Evolutionary conservation across 73 alveolate genomes (phyloP).

Genomic region (Blepharisma stoltei): DNA sequence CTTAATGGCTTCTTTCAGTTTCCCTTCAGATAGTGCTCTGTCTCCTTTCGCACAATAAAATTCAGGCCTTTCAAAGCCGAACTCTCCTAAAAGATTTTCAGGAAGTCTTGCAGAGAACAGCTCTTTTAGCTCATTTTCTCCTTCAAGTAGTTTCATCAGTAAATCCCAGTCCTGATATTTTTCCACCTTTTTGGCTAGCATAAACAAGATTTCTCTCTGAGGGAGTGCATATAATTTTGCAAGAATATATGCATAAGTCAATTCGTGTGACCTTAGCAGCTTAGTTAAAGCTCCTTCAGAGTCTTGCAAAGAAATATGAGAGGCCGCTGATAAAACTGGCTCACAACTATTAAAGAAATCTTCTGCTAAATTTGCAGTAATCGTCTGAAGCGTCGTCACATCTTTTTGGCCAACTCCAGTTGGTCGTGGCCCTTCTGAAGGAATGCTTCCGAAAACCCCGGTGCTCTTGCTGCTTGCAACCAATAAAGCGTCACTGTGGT

Average conservation of each 20-base stretch:
- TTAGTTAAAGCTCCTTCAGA: constrained; percentile 2
- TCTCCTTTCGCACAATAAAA: background rate
- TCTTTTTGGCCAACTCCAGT: background rate
- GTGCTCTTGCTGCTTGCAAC: background rate
- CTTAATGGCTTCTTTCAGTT: constrained; percentile 19
- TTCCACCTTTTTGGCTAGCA: background rate
- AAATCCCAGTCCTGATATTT: background rate
- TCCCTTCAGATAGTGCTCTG: background rate
- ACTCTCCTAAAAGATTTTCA: background rate
- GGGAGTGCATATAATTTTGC: background rate
- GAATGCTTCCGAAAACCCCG: background rate
- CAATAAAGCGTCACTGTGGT: background rate
- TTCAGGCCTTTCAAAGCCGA: background rate
- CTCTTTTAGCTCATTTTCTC: background rate
- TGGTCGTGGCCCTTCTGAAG: background rate
- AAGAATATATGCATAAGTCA: background rate
- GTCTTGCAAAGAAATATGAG: background rate
- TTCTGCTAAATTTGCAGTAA: background rate
- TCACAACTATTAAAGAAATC: background rate
- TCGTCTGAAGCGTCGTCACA: background rate
- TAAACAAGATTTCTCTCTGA: background rate
- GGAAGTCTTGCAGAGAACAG: background rate
- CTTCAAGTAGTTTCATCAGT: background rate
- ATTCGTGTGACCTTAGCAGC: background rate
- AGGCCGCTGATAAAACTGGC: constrained; percentile 22